Base-by-base conservation (phyloP, 2,329 filamentous ascomycete species). In the Neocatenulostroma microsporum region DNA sequence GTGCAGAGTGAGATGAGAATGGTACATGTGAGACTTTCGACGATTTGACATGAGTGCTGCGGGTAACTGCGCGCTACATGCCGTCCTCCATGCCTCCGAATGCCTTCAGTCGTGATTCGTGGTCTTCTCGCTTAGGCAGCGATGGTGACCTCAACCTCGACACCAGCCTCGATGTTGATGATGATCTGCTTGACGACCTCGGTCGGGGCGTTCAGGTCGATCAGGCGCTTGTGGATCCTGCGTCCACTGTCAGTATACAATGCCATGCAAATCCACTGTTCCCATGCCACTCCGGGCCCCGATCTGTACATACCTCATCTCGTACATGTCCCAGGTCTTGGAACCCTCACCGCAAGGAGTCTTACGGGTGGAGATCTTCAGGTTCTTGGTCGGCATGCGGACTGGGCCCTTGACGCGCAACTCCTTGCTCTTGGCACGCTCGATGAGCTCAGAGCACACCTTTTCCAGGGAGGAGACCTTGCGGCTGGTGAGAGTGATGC, bases 341-440 rank as follows among this genome's bases (percentile, higher is more conserved):
- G 84, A 93, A 74, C 91, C 91, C 80, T 98, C 91, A 84, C 91
- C 91, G 73, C 84, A 91, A 68, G 91, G 91, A 53, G 91, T 96
- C 84, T 98, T 98, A 64, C 91, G 84, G 76, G 91, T 94, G 67
- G 84, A 86, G 76, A 94, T 80, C 78, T 91, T 86, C 62, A 96
- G 79, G 67, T 79, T 85, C 82, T 95, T 94, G 75, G 88, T 95
- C 60, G 91, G 87, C 61, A 95, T 83, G 63, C 89, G 87, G 70
- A 96, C 89, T 66, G 89, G 87, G 63, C 91, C 89, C 83, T 96
- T 96, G 74, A 94, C 86, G 66, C 84, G 83, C 62, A 98, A 84
- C 66, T 93, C 87, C 88, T 98, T 98, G 76, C 75, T 80, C 78
- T 94, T 94, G 64, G 91, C 87, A 64, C 91, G 89, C 73, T 98